A percentile compares a stretch with the other conserved stretches of the same genome.
phyloP scores from a whole-genome alignment of 1,139 yeast genomes.

The Candida freyschussii region DNA sequence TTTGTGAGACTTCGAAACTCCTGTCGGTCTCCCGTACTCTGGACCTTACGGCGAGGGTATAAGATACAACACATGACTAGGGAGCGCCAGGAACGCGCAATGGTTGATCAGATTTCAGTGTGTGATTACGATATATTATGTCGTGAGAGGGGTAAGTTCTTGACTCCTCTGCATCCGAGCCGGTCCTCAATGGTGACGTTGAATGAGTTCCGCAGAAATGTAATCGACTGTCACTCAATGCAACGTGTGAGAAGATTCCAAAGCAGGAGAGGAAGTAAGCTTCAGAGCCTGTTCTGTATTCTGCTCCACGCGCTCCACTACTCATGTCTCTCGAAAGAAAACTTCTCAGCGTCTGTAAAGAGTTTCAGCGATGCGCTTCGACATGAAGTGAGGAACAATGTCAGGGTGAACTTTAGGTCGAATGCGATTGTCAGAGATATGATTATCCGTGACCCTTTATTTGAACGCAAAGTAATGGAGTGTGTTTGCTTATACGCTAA shows the following conservation, averaged over 20 bases:
- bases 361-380: constrained; percentile 1
- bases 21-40: not conserved
- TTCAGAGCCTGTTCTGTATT: constrained; percentile 13
- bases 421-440: not conserved
- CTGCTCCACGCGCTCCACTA: constrained; percentile 17
- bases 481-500: constrained; percentile 9
- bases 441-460: constrained; percentile 1
- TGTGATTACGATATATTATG: constrained; percentile 12
- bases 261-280: constrained; percentile 4
- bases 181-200: constrained; percentile 10
- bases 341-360: constrained; percentile 3
- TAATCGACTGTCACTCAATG: constrained; percentile 4
- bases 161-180: constrained; percentile 1
- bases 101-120: constrained; percentile 9
- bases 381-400: constrained; percentile 1
- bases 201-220: constrained; percentile 10
- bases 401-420: not conserved
- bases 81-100: constrained; percentile 5
- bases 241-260: constrained; percentile 7
- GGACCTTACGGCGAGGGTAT: not conserved
- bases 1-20: too few relatives aligned
- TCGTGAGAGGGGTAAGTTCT: constrained; percentile 5
- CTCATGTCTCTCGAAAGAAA: constrained; percentile 7
- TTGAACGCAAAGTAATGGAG: constrained; percentile 5
- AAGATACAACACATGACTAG: constrained; percentile 6